Evolutionary conservation across 192 early-diverging fungal species (phyloP), one percentile per base, ranked within the genome.

Genomic region (Neocallimastix lanati): DNA sequence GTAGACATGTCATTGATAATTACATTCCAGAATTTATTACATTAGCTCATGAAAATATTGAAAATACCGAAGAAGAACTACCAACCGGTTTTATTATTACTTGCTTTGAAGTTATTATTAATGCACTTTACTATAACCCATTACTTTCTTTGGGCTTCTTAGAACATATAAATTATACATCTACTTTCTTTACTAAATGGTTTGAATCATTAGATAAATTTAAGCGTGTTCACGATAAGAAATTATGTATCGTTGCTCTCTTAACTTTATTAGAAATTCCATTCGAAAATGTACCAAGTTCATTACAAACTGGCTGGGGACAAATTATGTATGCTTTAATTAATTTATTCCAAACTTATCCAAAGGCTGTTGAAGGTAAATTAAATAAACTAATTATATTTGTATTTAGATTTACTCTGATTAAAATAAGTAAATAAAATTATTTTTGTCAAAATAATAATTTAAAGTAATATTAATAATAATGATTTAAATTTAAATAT

Each of bases 201-300:
- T 91, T 95, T 83, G 83, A 87, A 76, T 87, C 88, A 77, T 80
- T 94, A 28, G 85, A 87, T 80, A 91, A 91, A 79, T 94, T 98
- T 81, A 82, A 78, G 13, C 92, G 96, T 78, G 96, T 98, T 21
- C 93, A 96, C 84, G 96, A 98, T 85, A 96, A 96, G 89, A 95
- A 95, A 86, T 89, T 98, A n/a, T 88, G 90, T 16, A 93, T 98
- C 77, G 82, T 95, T 30, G 89, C 94, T 0, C 84, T 98, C 28
- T 92, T 90, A 79, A 82, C 93, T 0, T 82, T 98, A 14, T 80
- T 98, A 76, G 88, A 88, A 30, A 83, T 96, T 13, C 93, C 95
- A 12, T 80, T 86, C 28, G 88, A 88, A 12, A 86, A 91, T 81
- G 81, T 98, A 13, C 96, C 96, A 27, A 76, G 86, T 0, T 82